Evolutionary conservation across 768 basidiomycete species (phyloP), one percentile per base, ranked within the genome.

Genomic region (Leccinum longicurvipes): DNA sequence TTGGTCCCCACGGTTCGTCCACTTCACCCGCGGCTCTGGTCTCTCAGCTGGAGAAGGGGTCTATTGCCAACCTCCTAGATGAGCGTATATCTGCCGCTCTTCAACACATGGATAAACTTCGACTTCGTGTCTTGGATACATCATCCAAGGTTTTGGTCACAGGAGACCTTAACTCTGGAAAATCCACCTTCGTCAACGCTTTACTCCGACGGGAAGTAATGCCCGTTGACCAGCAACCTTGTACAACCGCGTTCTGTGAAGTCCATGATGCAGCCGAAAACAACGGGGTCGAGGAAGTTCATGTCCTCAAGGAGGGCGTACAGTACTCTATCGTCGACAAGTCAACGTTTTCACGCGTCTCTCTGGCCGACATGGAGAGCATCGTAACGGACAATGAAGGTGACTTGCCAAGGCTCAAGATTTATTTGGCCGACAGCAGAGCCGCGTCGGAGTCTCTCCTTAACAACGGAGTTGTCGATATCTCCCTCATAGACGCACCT

Each of bases 181-280:
- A 99, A 74, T 97, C 94, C 19, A 98, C 97, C 0, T 91, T 99
- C 68, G 93, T 99, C 69, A 99, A 99, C 67, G 92, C 96, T 5
- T 78, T 99, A 31, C 83, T 99, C 5, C 80, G 93, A 46, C 82
- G 93, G 6, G 84, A 91, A 66, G 85, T 97, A 44, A 92, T 99
- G 89, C 94, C 97, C 8, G 87, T 95, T 57, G 97, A 99, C 72
- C 94, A 99, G 69, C 97, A 98, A 69, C 97, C 97, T 3, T 92
- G 94, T 72, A 99, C 97, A 0, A 93, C 93, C 27, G 86, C 93
- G 28, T 99, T 99, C 68, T 96, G 93, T 73, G 94, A 98, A 72
- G 97, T 99, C 2, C 90, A 91, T 60, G 92, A 95, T 65, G 91
- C 91, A 2, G 77, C 84, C 27, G 91, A 92, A 64, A 92, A 92